These are phyloP conservation scores for Saturnispora zaruensis DNA, from an alignment of 805 yeast species.

Conservation along the genomic window DNA sequence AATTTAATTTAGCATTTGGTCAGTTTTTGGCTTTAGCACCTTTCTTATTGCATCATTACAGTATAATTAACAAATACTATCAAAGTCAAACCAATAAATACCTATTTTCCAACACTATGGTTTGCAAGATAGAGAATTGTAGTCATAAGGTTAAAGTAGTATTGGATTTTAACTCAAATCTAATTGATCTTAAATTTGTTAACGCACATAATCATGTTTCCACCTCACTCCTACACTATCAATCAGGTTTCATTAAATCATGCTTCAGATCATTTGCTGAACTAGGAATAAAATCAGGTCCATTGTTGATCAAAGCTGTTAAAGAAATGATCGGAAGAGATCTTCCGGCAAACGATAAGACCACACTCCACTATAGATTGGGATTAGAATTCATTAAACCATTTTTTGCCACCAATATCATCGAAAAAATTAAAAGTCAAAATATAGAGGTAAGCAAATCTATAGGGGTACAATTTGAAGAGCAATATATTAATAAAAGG, in stretches of 20 bases:
- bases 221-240: not conserved
- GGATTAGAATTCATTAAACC: not conserved
- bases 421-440: not conserved
- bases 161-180: not conserved
- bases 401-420: constrained; percentile 5
- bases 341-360: not conserved
- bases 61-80: constrained; percentile 3
- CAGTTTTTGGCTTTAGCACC: constrained; percentile 1
- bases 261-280: constrained; percentile 2
- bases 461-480: constrained; percentile 4
- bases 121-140: constrained; percentile 3
- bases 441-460: not conserved
- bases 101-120: not conserved
- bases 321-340: not conserved
- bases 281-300: constrained; percentile 2
- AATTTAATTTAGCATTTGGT: not conserved
- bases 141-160: not conserved
- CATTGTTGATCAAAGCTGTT: constrained; percentile 1
- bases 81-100: not conserved
- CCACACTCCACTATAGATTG: not conserved
- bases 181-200: not conserved
- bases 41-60: constrained; percentile 1
- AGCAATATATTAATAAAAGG: not conserved
- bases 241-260: constrained; percentile 2
- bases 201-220: not conserved